Evolutionary conservation across 2,329 filamentous ascomycete genomes (phyloP), one percentile per base, ranked within the genome.

Genomic region (Colletotrichum costaricense): DNA sequence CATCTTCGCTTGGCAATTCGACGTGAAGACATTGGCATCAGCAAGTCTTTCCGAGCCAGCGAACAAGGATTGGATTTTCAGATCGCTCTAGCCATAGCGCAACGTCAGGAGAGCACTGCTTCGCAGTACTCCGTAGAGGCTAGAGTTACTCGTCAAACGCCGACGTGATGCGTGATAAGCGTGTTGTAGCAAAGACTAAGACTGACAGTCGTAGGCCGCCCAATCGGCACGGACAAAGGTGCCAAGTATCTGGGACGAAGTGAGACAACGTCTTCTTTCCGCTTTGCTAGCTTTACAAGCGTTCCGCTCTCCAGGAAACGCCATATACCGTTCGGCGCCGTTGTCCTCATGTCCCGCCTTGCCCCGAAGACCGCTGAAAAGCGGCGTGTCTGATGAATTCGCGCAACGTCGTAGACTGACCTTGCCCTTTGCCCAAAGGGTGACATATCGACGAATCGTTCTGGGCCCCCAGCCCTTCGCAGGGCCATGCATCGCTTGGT

Each of bases 201-300:
- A 22, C 26, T 26, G 49, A 26, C 30, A 42, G 30, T 67, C 67
- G 72, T 74, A 72, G 46, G 38, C 42, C 16, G 24, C 38, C 74
- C 67, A 72, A 68, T 75, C 58, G 66, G 12, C 24, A 42, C 8
- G 49, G 14, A 12, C 12, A n/a, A 24, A 22, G 16, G 35, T 35
- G 64, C 38, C 54, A 62, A 69, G 63, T 42, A 19, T 35, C 6
- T 26, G 28, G 26, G 19, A 33, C n/a, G n/a, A 49, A 14, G 12
- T 57, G n/a, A 73, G 67, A 72, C 67, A 72, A 30, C n/a, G 49
- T 33, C 35, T 26, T n/a, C 28, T 52, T 63, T 52, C 33, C 26
- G 19, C 38, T 28, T 57, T 30, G 24, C 16, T 67, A 9, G 38
- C 56, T 62, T 42, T 49, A 26, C 62, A 54, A 30, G 24, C 46